phyloP scores from a whole-genome alignment of 352 stramenopile genomes.

The Stramenopiles sp. region DNA sequence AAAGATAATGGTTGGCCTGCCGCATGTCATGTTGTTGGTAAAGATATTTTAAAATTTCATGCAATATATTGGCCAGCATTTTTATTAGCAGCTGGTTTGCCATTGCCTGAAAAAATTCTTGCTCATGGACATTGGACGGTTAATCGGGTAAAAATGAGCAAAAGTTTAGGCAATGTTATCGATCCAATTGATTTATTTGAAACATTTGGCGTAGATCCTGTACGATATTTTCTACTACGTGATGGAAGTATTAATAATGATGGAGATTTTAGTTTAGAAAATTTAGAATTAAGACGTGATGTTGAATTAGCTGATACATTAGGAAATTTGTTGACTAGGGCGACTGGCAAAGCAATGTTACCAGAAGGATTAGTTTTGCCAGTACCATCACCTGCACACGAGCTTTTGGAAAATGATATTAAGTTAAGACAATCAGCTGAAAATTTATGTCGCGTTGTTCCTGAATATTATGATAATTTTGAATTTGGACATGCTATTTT shows the following conservation, averaged over 20 bases:
- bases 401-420: neutral
- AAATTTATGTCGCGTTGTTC: neutral
- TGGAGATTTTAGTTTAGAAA: conserved; percentile 67
- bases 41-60: conserved; percentile 99
- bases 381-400: neutral
- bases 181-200: conserved; percentile 81
- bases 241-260: conserved; percentile 82
- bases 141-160: conserved; percentile 96
- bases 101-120: conserved; percentile 77
- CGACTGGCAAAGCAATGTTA: conserved; percentile 1
- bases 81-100: conserved; percentile 83
- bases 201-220: conserved; percentile 78
- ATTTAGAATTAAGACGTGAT: conserved; percentile 92
- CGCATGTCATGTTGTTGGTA: conserved; percentile 69
- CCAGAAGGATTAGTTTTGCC: neutral
- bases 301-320: conserved; percentile 70
- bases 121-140: conserved; percentile 95
- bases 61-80: conserved; percentile 92
- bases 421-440: neutral
- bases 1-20: conserved; percentile 27
- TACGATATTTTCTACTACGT: conserved; percentile 75
- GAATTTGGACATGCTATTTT: neutral
- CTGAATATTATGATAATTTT: neutral
- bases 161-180: conserved; percentile 94
- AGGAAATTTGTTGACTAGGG: conserved; percentile 41